Base-by-base conservation (phyloP, 1,284 basidiomycete species). In the Ceratobasidium sp. region DNA sequence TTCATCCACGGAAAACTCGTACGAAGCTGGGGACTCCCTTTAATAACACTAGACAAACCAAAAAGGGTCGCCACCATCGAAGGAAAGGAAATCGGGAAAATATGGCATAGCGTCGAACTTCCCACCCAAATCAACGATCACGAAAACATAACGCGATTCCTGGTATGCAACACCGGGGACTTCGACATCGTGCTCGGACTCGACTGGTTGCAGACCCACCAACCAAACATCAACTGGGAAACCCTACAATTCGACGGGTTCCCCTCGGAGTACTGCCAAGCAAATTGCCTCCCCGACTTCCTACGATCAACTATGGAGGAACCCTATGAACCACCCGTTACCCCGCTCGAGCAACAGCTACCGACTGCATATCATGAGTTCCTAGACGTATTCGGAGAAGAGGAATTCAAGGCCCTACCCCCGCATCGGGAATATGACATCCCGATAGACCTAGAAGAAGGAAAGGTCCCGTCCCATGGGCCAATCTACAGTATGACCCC, bases 401-500 rank as follows among this genome's bases (percentile, higher is more conserved):
- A 46, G 3, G 11, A 46, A 46, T 46, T 46, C 43, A 46, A 46
- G 16, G 0, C 13, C 14, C 6, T 46, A 1, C 43, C 43, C 9
- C 43, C 43, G 16, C 31, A 34, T 6, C 31, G 31, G 3, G 31
- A 34, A 34, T 34, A 34, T 6, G 6, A 34, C 6, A 34, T 34
- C 31, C 2, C 31, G 3, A 34, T 34, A 34, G 31, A 34, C 31
- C 31, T 34, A 2, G 31, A 34, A 6, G 31, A 34, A 34, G 31
- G 31, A 34, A 34, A 34, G 6, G 6, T 2, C 31, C 31, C 31
- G 6, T 6, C 31, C 2, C 6, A 2, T 34, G 31, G 31, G 31
- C 31, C 31, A 6, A 16, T 66, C 16, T 74, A 74, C 39, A 11
- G n/a, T 4, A 64, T 71, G 74, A 63, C 68, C 3, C 46, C 46